These are phyloP conservation scores for Termitomyces sp. DNA, from an alignment of 768 basidiomycete genomes.

Conservation along the genomic window DNA sequence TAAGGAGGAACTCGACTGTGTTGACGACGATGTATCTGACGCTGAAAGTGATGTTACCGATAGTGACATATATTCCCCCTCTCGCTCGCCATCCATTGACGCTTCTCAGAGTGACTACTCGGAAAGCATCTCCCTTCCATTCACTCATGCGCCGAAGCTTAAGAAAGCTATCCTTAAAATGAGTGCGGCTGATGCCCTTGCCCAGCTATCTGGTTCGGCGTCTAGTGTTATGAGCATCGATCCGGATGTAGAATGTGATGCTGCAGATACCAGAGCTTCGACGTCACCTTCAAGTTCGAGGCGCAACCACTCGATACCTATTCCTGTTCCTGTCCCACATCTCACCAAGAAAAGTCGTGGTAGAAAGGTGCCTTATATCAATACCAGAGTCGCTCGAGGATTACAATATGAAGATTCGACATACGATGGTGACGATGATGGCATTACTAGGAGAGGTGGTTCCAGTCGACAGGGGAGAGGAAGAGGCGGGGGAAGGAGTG, in stretches of 20 bases:
- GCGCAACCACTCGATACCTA: conserved; percentile 13
- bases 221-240: conserved; percentile 3
- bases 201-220: conserved; percentile 11
- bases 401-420: neutral
- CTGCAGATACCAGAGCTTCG: neutral
- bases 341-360: conserved; percentile 70
- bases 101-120: conserved; percentile 14
- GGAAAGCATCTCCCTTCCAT: neutral
- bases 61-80: conserved; percentile 16
- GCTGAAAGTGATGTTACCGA: conserved; percentile 13
- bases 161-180: conserved; percentile 6
- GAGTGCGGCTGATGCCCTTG: conserved; percentile 18
- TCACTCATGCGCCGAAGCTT: neutral
- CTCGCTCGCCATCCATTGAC: conserved; percentile 14
- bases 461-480: conserved; percentile 13
- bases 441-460: conserved; percentile 3
- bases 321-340: conserved; percentile 62
- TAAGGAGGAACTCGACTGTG: neutral
- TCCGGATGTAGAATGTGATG: conserved; percentile 2
- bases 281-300: conserved; percentile 6
- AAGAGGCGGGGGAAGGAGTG: conserved; percentile 30
- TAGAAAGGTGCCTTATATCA: conserved; percentile 54
- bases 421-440: conserved; percentile 10
- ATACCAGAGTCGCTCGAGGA: conserved; percentile 17
- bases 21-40: conserved; percentile 4